Evolutionary conservation across 1,139 yeast species (phyloP).

Genomic region (Debaryomyces nepalensis): DNA sequence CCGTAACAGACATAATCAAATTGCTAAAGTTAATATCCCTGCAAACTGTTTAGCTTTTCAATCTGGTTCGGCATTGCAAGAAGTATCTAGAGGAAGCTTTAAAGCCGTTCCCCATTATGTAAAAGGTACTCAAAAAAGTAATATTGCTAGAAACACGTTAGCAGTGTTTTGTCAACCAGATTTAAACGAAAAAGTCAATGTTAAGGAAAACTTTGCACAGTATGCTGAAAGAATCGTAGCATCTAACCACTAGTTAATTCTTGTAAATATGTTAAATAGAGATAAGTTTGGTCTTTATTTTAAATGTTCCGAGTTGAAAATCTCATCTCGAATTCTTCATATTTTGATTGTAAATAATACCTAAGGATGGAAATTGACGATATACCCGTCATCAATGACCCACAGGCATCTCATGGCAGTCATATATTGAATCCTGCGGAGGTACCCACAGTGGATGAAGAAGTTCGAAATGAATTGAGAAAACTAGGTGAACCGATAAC

Average conservation of each 20-base stretch:
- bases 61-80: constrained; percentile 65
- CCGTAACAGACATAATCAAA: constrained; percentile 47
- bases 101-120: constrained; percentile 69
- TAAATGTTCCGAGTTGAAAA: constrained; percentile 3
- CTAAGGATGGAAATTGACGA: constrained; percentile 25
- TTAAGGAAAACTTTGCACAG: constrained; percentile 52
- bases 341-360: not conserved
- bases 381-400: constrained; percentile 33
- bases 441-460: constrained; percentile 68
- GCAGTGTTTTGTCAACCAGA: constrained; percentile 72
- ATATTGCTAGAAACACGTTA: constrained; percentile 57
- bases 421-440: constrained; percentile 17
- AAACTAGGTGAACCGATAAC: constrained; percentile 63
- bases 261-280: not conserved
- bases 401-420: constrained; percentile 2
- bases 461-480: constrained; percentile 55
- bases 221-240: constrained; percentile 46
- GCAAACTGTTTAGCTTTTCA: constrained; percentile 63
- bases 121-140: constrained; percentile 41
- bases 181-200: constrained; percentile 52
- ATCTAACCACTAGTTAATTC: constrained; percentile 31
- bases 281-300: not conserved
- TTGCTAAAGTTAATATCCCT: constrained; percentile 60
- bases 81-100: constrained; percentile 53
- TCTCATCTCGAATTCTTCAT: constrained; percentile 6